Base-by-base conservation (phyloP, 192 early-diverging fungal species). In the Tieghemiomyces parasiticus region DNA sequence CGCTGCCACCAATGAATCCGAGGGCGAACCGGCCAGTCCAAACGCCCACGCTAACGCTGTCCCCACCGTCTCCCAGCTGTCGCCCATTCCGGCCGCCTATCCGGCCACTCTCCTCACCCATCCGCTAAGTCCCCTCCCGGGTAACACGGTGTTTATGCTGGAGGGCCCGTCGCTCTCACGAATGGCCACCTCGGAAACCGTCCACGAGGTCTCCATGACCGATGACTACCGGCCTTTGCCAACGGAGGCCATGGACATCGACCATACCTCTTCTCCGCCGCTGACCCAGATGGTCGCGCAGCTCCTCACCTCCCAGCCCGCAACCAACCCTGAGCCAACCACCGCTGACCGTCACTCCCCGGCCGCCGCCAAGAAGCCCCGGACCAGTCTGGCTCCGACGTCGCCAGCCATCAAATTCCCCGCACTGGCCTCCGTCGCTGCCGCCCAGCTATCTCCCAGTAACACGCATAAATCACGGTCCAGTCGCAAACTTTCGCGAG, bases 111-210 rank as follows among this genome's bases (percentile, higher is more conserved):
- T 48, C 13, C 29, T 33, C 34, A 10, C 16, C 19, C 13, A 34
- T 56, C 31, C 13, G 14, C 32, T 56, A 14, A 56, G 54, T 35
- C 54, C 54, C 1, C 33, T 56, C 19, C 33, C 33, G 34, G 20
- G 29, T 28, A 24, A 14, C 16, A 42, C 38, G 8, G 8, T 16
- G 8, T 42, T 42, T 42, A 16, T 42, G 38, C 38, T 42, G 6
- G 38, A 42, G 6, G 16, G 6, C 16, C 38, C 38, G 16, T 42
- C 38, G 32, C 29, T 56, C 2, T 35, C 54, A 16, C 54, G 54
- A 14, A 56, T 56, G 54, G 29, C 54, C 54, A 56, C 54, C 34
- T 29, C 54, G 2, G 54, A 56, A n/a, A 56, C 54, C 9, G 29
- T 56, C 2, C 32, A 52, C 24, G 50, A 52, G 30, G 50, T 52